Base-by-base conservation (phyloP, 192 early-diverging fungal genomes). In the Coemansia sp. region DNA sequence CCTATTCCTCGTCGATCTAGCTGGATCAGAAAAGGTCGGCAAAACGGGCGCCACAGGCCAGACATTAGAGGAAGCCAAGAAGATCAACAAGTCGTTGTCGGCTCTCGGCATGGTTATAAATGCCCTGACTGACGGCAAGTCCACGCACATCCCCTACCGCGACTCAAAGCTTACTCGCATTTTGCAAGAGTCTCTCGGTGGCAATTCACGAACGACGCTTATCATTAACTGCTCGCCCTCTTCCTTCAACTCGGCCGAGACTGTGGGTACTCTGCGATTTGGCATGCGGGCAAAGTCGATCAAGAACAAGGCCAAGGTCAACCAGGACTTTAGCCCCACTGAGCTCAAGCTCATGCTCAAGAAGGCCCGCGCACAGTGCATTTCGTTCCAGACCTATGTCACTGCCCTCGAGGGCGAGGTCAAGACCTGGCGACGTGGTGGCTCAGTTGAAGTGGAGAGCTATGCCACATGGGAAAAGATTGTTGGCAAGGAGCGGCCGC, bases 271-370 rank as follows among this genome's bases (percentile, higher is more conserved):
- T 2, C 84, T 99, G 59, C 87, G 97, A 34, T 99, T 99, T 75
- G 98, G 98, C 78, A 95, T 95, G 87, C 88, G 95, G 71, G 98
- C 98, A 61, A 99, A 99, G 87, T 91, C 92, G 65, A 99, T 99
- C 84, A 98, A 97, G 90, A 99, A 99, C 89, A 98, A 98, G 88
- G 96, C 98, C 78, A 97, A 95, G 87, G 88, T 99, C 76, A 99
- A 99, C 80, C 91, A 94, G 62, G 98, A 99, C 79, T 88, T 98
- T 56, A 92, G 90, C 55, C 90, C 95, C 3, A 89, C 90, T 15
- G 98, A 99, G 77, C 92, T 99, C 80, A 99, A 99, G 86, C 85
- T 85, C 3, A 82, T 98, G 64, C 87, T 99, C 69, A 98, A 96
- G 82, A 93, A 91, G 76, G 87, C 91, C 45, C 95, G 96, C 66